Evolutionary conservation across 805 yeast genomes (phyloP), one percentile per base, ranked within the genome.

Genomic region (Zygosaccharomyces pseudorouxii): DNA sequence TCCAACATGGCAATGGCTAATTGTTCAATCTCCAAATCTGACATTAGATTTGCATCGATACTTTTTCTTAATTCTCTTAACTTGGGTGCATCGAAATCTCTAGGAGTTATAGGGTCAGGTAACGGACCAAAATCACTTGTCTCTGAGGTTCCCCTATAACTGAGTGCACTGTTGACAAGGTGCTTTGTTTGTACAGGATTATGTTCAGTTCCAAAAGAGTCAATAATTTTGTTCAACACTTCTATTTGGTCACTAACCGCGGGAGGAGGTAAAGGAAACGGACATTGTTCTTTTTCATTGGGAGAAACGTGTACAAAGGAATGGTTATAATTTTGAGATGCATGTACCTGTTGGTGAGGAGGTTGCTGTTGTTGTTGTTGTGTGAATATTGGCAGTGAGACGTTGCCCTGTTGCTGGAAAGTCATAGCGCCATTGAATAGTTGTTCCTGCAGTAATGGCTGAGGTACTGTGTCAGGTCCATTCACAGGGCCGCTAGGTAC

Each of bases 51-150:
- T 7, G 75, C 67, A 62, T 85, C 90, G 48, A 86, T 72, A 27
- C 73, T 70, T 65, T 92, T 90, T 49, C 98, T 77, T 49, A 89
- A 75, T 60, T 93, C 99, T 47, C 98, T 75, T 48, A 92, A 72
- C 54, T 81, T 86, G 4, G 97, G 92, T 0, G 96, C 86, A 65
- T 89, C 97, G 67, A 86, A 89, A 47, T 80, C 82, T 53, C 95
- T 79, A 12, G 52, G 71, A 1, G 81, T 70, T 20, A 78, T 69
- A 27, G 90, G 83, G 47, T 84, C 89, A 0, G 96, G 95, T 25
- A 87, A 71, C 5, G 90, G 84, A 3, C 90, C 92, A 59, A 82
- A 78, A 56, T 78, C 78, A 16, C 74, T 70, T 3, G 63, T 63
- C 41, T 66, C 65, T 46, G 76, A 74, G 48, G 77, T 74, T 5